Percentiles rank a stretch among this genome's conserved stretches.
Evolutionary conservation across 331 rosid genomes (phyloP).

Genomic region (Quercus tomentella): DNA sequence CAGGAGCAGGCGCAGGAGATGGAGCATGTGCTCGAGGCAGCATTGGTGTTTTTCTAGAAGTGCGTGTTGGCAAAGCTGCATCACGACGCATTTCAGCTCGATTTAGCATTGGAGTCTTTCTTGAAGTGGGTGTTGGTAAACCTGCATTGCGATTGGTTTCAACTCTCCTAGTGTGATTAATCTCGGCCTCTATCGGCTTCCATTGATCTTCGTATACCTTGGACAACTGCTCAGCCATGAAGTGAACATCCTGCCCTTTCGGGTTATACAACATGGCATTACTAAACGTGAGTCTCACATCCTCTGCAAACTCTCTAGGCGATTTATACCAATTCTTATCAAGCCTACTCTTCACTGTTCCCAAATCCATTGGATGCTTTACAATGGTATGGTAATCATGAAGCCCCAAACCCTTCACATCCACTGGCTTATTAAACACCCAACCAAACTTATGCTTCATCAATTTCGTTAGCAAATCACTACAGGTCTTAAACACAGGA

Average conservation of each 20-base stretch:
- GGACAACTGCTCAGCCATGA: constrained; percentile 83
- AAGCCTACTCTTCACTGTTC: constrained; percentile 80
- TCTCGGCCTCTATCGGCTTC: constrained; percentile 71
- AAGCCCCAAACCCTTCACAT: constrained; percentile 73
- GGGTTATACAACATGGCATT: constrained; percentile 96
- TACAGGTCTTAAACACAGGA: constrained; percentile 69
- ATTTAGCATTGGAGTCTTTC: constrained; percentile 38
- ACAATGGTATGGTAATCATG: constrained; percentile 74
- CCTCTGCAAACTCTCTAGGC: constrained; percentile 97
- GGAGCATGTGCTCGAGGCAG: neutral
- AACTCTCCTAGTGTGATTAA: constrained; percentile 54
- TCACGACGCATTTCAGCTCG: constrained; percentile 51
- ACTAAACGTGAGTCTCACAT: constrained; percentile 84
- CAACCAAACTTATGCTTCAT: constrained; percentile 89
- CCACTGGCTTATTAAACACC: constrained; percentile 89
- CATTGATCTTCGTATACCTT: constrained; percentile 76
- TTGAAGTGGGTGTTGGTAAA: constrained; percentile 49
- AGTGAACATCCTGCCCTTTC: constrained; percentile 81
- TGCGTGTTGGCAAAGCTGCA: constrained; percentile 38
- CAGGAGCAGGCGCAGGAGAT: neutral
- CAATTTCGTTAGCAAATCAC: constrained; percentile 79
- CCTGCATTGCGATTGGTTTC: constrained; percentile 44
- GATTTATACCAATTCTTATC: constrained; percentile 86
- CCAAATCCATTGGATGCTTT: constrained; percentile 85
- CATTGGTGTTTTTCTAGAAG: constrained; percentile 52